Evolutionary conservation across 352 stramenopile genomes (phyloP).

Genomic region (Nothophytophthora sp.): DNA sequence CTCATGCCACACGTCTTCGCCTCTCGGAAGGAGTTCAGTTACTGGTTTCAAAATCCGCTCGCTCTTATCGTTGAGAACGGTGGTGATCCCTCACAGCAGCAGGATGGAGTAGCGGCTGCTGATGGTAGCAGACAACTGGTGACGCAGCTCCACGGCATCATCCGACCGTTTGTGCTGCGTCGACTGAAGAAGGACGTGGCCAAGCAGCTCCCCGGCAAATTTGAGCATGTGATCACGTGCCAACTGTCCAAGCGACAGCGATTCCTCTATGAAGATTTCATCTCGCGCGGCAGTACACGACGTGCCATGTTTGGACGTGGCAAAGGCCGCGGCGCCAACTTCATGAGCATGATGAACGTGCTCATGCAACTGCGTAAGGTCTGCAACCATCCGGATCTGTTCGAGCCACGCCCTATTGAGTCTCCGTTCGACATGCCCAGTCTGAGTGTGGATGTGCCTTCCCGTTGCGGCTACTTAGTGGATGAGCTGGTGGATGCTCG

Average conservation of each 20-base stretch:
- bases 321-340: slow-evolving; percentile 84
- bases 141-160: slow-evolving; percentile 95
- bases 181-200: slow-evolving; percentile 98
- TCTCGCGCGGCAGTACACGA: slow-evolving; percentile 94
- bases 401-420: slow-evolving; percentile 95
- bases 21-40: slow-evolving; percentile 94
- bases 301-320: slow-evolving; percentile 85
- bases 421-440: slow-evolving; percentile 91
- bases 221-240: slow-evolving; percentile 96
- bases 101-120: slow-evolving; percentile 14
- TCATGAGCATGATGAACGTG: slow-evolving; percentile 99
- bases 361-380: slow-evolving; percentile 99
- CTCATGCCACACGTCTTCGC: slow-evolving; percentile 98
- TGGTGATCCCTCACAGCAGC: slow-evolving; percentile 75
- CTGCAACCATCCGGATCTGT: slow-evolving; percentile 99
- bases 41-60: slow-evolving; percentile 98
- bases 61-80: slow-evolving; percentile 77
- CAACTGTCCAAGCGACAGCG: slow-evolving; percentile 94
- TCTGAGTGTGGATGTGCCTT: slow-evolving; percentile 31
- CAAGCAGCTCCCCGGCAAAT: slow-evolving; percentile 97
- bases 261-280: slow-evolving; percentile 99
- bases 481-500: slow-evolving; percentile 41
- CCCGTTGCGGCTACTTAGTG: slow-evolving; percentile 46
- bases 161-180: slow-evolving; percentile 97
- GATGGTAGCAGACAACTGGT: slow-evolving; percentile 74